These are phyloP conservation scores for Neonectria magnoliae DNA, from an alignment of 2,329 filamentous ascomycete genomes.

Conservation along the genomic window DNA sequence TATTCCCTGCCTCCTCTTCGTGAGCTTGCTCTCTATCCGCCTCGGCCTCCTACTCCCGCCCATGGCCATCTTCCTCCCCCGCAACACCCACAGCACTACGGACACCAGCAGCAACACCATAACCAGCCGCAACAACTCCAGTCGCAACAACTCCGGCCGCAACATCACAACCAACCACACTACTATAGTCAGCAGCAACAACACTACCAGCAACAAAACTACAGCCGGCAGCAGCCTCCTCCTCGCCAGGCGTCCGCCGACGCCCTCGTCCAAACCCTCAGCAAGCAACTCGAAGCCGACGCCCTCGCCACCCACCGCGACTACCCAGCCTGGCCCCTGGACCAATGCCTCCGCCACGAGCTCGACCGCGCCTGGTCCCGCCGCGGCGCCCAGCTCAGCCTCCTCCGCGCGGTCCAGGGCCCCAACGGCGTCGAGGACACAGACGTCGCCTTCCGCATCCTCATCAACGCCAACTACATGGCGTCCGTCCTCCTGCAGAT, in stretches of 20 bases:
- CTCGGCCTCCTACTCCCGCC: neutral
- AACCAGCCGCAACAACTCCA: no score
- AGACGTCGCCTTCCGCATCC: constrained; percentile 4
- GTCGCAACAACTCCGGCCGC: neutral
- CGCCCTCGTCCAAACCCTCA: constrained; percentile 13
- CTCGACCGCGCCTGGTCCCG: constrained; percentile 16
- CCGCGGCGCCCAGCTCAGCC: constrained; percentile 7
- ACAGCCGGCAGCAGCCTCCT: no score
- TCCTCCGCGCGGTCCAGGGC: neutral
- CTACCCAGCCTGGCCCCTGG: constrained; percentile 4
- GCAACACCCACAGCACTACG: neutral
- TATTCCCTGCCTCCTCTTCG: constrained; percentile 3
- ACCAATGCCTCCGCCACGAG: constrained; percentile 22
- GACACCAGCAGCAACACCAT: neutral
- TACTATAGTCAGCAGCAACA: neutral
- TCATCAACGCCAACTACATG: constrained; percentile 9
- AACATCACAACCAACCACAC: no score
- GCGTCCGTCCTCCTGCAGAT: constrained; percentile 16
- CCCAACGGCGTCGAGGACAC: neutral
- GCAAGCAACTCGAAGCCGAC: constrained; percentile 16
- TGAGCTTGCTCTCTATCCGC: neutral
- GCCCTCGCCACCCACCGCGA: constrained; percentile 5
- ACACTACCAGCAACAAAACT: neutral
- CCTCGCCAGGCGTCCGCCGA: no score
- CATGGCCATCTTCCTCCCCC: neutral